phyloP scores from a whole-genome alignment of 345 rosid species.

The Aquilaria yunnanensis region DNA sequence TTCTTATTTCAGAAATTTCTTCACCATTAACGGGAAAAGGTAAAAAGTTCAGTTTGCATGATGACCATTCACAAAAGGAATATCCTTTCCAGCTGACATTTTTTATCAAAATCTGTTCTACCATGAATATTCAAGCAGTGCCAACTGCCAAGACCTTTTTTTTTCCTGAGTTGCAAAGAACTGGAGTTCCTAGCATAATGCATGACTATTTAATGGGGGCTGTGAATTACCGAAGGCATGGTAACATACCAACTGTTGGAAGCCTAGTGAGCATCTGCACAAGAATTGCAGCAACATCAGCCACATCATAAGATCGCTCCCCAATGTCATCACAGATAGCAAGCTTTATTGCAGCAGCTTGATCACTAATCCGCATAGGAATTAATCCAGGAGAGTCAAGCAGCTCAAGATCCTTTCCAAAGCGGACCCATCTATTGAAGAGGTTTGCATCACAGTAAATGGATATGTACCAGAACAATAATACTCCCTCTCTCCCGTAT shows the following conservation, averaged over 20 bases:
- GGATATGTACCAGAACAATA: no score
- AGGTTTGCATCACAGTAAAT: background rate
- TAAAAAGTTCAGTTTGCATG: no score
- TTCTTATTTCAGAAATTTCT: no score
- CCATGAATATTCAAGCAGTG: no score
- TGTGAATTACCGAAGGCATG: background rate
- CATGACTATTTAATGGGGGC: background rate
- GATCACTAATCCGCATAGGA: slow-evolving; percentile 92
- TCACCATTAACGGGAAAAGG: no score
- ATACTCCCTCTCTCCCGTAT: no score
- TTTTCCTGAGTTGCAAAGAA: background rate
- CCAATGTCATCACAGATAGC: slow-evolving; percentile 97
- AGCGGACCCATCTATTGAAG: slow-evolving; percentile 64
- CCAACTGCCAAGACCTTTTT: no score
- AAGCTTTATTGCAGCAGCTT: slow-evolving; percentile 88
- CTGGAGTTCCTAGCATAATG: background rate
- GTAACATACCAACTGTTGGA: slow-evolving; percentile 55
- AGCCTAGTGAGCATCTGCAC: slow-evolving; percentile 70
- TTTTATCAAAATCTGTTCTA: no score
- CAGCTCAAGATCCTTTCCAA: slow-evolving; percentile 84
- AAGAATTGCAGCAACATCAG: slow-evolving; percentile 85
- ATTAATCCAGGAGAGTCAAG: slow-evolving; percentile 90
- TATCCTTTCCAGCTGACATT: no score
- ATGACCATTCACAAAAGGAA: no score
- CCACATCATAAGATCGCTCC: slow-evolving; percentile 79